phyloP scores from a whole-genome alignment of 495 filamentous ascomycete genomes.

The Cairneyella variabilis region DNA sequence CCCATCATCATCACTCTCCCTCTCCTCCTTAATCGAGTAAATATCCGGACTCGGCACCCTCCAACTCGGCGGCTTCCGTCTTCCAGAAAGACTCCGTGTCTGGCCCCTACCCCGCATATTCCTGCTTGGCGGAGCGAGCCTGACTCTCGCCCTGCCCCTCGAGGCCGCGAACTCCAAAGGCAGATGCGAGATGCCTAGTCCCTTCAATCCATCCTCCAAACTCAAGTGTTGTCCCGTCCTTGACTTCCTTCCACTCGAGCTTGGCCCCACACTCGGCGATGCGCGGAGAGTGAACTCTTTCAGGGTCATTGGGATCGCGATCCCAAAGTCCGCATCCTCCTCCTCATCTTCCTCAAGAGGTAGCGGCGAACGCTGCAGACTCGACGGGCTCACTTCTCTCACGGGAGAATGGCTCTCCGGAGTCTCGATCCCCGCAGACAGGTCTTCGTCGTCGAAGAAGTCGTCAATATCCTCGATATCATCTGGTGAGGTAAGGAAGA shows the following conservation, averaged over 20 bases:
- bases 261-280: too few relatives aligned
- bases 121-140: slow-evolving; percentile 1
- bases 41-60: slow-evolving; percentile 24
- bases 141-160: slow-evolving; percentile 15
- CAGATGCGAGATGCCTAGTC: slow-evolving; percentile 20
- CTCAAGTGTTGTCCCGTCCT: slow-evolving; percentile 1
- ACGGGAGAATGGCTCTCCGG: slow-evolving; percentile 15
- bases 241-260: slow-evolving; percentile 13
- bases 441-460: slow-evolving; percentile 19
- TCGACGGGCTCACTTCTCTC: slow-evolving; percentile 23
- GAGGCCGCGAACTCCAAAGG: slow-evolving; percentile 8
- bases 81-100: slow-evolving; percentile 18
- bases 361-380: slow-evolving; percentile 10
- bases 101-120: slow-evolving; percentile 10
- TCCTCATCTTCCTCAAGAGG: slow-evolving; percentile 8
- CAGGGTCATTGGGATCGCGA: slow-evolving; percentile 23
- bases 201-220: slow-evolving; percentile 1
- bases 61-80: slow-evolving; percentile 22
- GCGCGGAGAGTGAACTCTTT: slow-evolving; percentile 17
- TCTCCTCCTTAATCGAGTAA: slow-evolving; percentile 24
- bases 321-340: slow-evolving; percentile 11
- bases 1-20: slow-evolving; percentile 15
- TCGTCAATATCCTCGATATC: slow-evolving; percentile 17
- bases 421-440: slow-evolving; percentile 27
- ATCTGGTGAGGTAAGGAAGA: slow-evolving; percentile 26